Evolutionary conservation across 2,329 filamentous ascomycete species (phyloP), one percentile per base, ranked within the genome.

Genomic region (Orbilia ellipsospora): DNA sequence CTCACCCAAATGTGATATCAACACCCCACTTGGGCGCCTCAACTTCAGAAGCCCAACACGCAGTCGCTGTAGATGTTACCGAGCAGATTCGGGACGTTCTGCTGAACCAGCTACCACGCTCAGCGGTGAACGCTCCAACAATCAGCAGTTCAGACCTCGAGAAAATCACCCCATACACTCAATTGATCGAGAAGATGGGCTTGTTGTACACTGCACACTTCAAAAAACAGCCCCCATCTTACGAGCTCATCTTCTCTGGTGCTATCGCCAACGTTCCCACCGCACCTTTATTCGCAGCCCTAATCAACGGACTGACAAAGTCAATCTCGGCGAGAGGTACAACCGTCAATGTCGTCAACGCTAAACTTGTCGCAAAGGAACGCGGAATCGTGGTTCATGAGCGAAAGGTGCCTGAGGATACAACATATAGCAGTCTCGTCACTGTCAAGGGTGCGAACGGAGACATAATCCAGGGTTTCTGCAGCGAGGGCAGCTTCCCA

Each of bases 261-360:
- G 89, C 92, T 64, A 83, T 95, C 20, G 89, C 91, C 0, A 85
- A 84, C 15, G 87, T 93, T 76, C 87, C 87, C 76, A 94, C 92
- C 78, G 94, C 92, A 0, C 92, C 92, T 0, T 85, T 95, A 1
- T 92, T 92, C 77, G 91, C 92, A 0, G 92, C 92, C 0, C 84
- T 94, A 0, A 88, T 94, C 78, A 94, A 93, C 81, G 92, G 92
- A 0, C 85, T 95, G 0, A 86, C 92, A 5, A 86, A 87, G 0
- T 88, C 88, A 0, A 90, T 94, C 78, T 90, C 88, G 67, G 88
- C 89, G 68, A 89, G 90, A 44, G 89, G 87, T 0, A 81, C 88
- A 12, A 90, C 91, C 79, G 89, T 94, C 79, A 94, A 94, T 83
- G 93, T 95, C 73, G 92, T 95, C 78, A 94, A 95, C 80, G 92